Evolutionary conservation across 2,329 filamentous ascomycete genomes (phyloP).

Genomic region (Colletotrichum lini): DNA sequence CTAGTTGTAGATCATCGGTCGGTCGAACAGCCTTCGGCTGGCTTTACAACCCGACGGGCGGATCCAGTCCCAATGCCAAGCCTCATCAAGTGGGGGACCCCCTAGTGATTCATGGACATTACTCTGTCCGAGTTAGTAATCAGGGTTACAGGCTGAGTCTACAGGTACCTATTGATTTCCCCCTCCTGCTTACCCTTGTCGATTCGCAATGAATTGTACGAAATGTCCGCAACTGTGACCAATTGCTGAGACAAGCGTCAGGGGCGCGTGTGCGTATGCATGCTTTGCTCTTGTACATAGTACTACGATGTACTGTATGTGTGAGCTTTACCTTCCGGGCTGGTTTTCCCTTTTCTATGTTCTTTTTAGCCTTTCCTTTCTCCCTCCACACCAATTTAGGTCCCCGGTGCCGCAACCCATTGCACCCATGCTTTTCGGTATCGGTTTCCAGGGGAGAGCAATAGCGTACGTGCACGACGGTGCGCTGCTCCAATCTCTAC

Average conservation of each 20-base stretch:
- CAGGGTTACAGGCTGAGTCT: constrained; percentile 19
- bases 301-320: no score
- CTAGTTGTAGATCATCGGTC: constrained; percentile 7
- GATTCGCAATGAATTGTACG: not conserved
- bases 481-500: not conserved
- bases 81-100: not conserved
- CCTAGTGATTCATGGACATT: not conserved
- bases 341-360: not conserved
- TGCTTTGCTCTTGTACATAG: not conserved
- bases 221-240: constrained; percentile 21
- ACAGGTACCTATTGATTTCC: not conserved
- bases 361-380: not conserved
- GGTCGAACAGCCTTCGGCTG: not conserved
- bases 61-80: constrained; percentile 1
- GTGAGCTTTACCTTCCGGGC: not conserved
- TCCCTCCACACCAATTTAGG: not conserved
- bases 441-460: not conserved
- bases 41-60: not conserved
- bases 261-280: not conserved
- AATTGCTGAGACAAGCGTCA: not conserved
- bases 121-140: not conserved
- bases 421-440: not conserved
- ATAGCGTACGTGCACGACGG: not conserved
- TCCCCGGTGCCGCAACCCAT: not conserved
- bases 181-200: not conserved